These are phyloP conservation scores for Solanum arcanum DNA, from an alignment of 257 asterid genomes.

Conservation along the genomic window DNA sequence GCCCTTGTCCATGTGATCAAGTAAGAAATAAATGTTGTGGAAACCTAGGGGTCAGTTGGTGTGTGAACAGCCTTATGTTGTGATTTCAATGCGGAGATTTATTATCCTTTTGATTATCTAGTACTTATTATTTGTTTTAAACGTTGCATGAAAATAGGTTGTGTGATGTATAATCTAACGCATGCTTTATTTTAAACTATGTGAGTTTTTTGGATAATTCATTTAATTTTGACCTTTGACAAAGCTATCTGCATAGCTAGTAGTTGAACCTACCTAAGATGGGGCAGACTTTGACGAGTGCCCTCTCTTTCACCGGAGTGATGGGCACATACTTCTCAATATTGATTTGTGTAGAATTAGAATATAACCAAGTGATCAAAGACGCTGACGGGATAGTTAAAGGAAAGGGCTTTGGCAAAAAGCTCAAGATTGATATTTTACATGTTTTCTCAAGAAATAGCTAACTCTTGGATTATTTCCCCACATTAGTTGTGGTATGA, in stretches of 20 bases:
- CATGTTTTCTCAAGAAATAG: neutral
- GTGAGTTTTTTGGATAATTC: neutral
- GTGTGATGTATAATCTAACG: neutral
- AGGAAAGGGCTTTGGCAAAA: neutral
- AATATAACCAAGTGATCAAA: neutral
- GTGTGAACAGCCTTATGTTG: neutral
- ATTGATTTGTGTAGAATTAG: neutral
- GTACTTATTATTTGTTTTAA: neutral
- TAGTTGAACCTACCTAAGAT: neutral
- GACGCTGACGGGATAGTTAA: neutral
- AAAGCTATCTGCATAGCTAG: neutral
- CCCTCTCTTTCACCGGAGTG: neutral
- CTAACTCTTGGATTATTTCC: neutral
- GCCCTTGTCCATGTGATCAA: neutral
- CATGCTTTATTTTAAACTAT: neutral
- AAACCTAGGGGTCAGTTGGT: neutral
- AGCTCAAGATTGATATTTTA: neutral
- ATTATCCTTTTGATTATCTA: neutral
- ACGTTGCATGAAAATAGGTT: neutral
- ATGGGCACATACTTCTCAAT: neutral
- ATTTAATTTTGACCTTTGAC: neutral
- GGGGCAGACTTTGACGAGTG: neutral
- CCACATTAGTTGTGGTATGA: neutral
- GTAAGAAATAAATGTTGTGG: neutral
- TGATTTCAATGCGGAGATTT: neutral